Conservation (phyloP, 2,329 filamentous ascomycete genomes). For the Conoideocrella luteorostrata region DNA sequence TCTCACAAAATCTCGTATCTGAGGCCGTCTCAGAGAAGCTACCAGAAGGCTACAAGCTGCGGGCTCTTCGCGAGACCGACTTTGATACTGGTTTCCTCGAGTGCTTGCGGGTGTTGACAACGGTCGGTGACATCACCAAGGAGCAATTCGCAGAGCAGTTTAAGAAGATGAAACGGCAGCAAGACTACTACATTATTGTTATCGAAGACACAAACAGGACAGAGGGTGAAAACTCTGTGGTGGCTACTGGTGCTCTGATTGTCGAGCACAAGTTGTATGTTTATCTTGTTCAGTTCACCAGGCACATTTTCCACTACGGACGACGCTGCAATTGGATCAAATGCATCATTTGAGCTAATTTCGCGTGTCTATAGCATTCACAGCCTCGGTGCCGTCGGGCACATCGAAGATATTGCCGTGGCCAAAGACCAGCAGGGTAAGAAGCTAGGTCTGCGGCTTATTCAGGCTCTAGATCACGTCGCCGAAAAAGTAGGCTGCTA, state of each 20-base stretch:
- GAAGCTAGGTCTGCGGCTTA: constrained; percentile 87
- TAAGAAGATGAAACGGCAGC: constrained; percentile 69
- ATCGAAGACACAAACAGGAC: constrained; percentile 63
- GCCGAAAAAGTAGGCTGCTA: constrained; percentile 89
- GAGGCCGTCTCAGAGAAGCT: constrained; percentile 64
- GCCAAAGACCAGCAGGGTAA: constrained; percentile 94
- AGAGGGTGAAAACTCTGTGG: constrained; percentile 55
- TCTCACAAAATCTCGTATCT: constrained; percentile 71
- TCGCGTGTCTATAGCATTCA: constrained; percentile 54
- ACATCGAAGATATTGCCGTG: constrained; percentile 97
- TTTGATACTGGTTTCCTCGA: constrained; percentile 81
- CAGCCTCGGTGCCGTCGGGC: constrained; percentile 74
- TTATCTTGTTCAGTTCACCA: background rate
- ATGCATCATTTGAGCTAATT: constrained; percentile 3
- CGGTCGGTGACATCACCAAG: constrained; percentile 78
- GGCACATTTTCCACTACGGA: background rate
- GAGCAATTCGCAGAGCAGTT: constrained; percentile 72
- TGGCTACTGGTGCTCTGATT: constrained; percentile 85
- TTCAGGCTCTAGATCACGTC: constrained; percentile 86
- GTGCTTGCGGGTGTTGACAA: constrained; percentile 84
- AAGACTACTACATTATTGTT: constrained; percentile 80
- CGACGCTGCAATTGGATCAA: background rate
- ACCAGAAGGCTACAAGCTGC: constrained; percentile 75
- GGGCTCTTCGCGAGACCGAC: constrained; percentile 72
- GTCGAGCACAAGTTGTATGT: constrained; percentile 90